phyloP scores from a whole-genome alignment of 2,329 filamentous ascomycete species.

The Aspergillus hortae region DNA sequence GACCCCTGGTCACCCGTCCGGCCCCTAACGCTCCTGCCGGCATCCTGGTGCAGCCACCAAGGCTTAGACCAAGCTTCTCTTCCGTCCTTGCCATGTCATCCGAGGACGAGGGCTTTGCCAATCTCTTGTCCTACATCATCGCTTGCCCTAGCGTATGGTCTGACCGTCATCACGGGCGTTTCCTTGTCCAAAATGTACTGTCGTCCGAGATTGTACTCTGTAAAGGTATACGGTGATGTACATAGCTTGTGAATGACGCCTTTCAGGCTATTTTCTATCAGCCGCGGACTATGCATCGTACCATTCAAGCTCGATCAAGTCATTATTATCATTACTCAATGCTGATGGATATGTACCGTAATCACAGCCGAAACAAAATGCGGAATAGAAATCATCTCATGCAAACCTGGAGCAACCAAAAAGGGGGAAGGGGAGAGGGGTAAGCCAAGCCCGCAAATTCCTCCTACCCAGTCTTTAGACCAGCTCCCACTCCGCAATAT shows the following conservation, averaged over 20 bases:
- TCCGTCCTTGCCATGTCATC: background rate
- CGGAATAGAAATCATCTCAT: background rate
- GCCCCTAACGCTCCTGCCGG: background rate
- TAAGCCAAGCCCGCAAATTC: background rate
- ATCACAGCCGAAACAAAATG: background rate
- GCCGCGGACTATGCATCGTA: too few species aligned
- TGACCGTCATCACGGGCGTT: too few species aligned
- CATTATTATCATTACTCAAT: conserved; percentile 6
- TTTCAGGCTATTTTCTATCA: too few species aligned
- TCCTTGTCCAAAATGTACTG: too few species aligned
- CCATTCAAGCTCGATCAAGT: background rate
- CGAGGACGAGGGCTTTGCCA: background rate
- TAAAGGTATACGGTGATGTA: too few species aligned
- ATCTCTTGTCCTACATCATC: background rate
- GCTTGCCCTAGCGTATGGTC: background rate
- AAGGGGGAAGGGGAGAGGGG: background rate
- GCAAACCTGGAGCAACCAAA: background rate
- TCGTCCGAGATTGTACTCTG: too few species aligned
- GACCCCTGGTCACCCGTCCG: background rate
- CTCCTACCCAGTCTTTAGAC: conserved; percentile 21
- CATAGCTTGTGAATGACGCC: too few species aligned
- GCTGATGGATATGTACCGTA: background rate
- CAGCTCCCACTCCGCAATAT: conserved; percentile 55
- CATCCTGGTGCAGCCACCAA: background rate
- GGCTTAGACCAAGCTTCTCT: background rate